A percentile compares a stretch with the other conserved stretches of the same genome.
phyloP scores from a whole-genome alignment of 306 rosid genomes.

The Cucurbita argyrosperma region DNA sequence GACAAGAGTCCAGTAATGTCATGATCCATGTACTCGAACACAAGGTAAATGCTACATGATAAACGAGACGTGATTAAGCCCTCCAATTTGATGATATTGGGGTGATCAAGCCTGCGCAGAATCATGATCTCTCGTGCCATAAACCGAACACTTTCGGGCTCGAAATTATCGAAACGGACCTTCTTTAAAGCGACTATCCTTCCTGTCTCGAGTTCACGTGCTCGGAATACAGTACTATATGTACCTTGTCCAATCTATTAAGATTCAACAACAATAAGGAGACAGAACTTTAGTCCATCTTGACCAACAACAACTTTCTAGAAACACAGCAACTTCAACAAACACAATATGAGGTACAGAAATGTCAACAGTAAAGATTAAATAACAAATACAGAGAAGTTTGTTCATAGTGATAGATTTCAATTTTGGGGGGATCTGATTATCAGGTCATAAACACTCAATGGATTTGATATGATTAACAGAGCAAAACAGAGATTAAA shows the following conservation, averaged over 20 bases:
- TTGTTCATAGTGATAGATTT: neutral
- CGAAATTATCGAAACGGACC: slow-evolving; percentile 93
- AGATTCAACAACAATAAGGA: neutral
- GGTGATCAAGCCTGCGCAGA: slow-evolving; percentile 94
- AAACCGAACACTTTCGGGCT: slow-evolving; percentile 92
- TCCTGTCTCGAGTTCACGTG: slow-evolving; percentile 73
- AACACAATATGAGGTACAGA: neutral
- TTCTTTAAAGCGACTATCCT: slow-evolving; percentile 91
- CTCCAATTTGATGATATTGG: slow-evolving; percentile 68
- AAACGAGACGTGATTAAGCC: slow-evolving; percentile 85
- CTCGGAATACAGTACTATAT: slow-evolving; percentile 87
- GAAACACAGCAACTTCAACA: neutral
- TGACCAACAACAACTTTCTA: neutral
- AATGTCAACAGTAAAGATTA: neutral
- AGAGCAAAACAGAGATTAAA: neutral
- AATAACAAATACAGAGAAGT: neutral
- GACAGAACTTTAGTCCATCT: neutral
- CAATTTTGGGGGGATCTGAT: neutral
- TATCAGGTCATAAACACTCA: neutral
- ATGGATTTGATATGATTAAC: neutral
- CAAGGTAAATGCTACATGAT: slow-evolving; percentile 85
- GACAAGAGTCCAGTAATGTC: slow-evolving; percentile 91
- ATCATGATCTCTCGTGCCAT: slow-evolving; percentile 93
- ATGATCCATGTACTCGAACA: slow-evolving; percentile 97
- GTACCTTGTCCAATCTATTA: slow-evolving; percentile 96